phyloP scores from a whole-genome alignment of 176 grass and related monocot genomes.

The Zoysia japonica region DNA sequence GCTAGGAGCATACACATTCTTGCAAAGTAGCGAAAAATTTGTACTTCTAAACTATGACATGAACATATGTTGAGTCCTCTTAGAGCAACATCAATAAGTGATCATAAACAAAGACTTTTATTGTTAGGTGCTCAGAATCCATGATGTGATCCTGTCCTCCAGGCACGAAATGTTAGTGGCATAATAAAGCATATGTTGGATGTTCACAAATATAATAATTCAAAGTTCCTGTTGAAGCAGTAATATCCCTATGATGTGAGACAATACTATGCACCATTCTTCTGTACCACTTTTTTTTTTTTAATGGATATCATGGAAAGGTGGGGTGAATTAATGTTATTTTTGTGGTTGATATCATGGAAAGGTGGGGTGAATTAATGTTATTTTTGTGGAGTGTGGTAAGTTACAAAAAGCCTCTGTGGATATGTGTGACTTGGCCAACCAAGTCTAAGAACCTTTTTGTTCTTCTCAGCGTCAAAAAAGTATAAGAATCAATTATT shows the following conservation, averaged over 20 bases:
- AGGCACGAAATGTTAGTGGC: neutral
- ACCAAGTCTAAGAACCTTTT: slow-evolving; percentile 2
- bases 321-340: neutral
- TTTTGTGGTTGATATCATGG: slow-evolving; percentile 18
- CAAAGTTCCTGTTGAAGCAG: slow-evolving; percentile 5
- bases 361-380: neutral
- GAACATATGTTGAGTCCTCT: neutral
- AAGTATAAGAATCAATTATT: slow-evolving; percentile 8
- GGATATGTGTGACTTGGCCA: slow-evolving; percentile 4
- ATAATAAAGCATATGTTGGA: neutral
- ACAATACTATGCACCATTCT: neutral
- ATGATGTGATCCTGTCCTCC: neutral
- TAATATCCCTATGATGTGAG: neutral
- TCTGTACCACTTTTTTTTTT: neutral
- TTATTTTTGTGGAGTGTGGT: neutral
- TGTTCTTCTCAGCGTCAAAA: neutral
- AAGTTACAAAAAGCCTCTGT: slow-evolving; percentile 1
- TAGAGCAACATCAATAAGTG: neutral
- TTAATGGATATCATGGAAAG: neutral
- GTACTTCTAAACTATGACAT: neutral
- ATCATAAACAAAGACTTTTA: neutral
- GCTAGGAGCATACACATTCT: neutral
- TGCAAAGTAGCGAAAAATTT: neutral
- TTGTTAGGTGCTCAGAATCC: neutral
- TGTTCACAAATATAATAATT: slow-evolving; percentile 11